Evolutionary conservation across 768 basidiomycete genomes (phyloP).

Genomic region (Tremella fuciformis): DNA sequence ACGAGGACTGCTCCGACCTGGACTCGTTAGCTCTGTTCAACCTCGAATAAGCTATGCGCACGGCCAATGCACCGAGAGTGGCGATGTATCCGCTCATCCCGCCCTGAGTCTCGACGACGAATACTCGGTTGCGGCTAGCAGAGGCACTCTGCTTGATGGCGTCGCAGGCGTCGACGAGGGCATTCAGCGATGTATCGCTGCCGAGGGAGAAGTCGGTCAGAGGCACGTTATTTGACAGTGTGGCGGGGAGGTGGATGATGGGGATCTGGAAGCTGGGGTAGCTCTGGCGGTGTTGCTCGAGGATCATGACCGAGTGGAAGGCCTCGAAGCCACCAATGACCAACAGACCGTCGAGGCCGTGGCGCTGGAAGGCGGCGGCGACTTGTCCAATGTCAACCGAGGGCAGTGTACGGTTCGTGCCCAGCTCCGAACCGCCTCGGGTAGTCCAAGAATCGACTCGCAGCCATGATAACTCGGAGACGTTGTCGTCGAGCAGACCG

Average conservation of each 20-base stretch:
- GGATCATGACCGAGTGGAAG: slow-evolving; percentile 70
- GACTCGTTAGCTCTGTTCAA: not conserved
- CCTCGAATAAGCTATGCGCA: slow-evolving; percentile 54
- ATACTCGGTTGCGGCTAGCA: slow-evolving; percentile 91
- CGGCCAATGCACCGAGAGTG: slow-evolving; percentile 90
- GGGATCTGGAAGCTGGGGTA: slow-evolving; percentile 95
- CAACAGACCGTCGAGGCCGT: slow-evolving; percentile 71
- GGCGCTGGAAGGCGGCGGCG: slow-evolving; percentile 86
- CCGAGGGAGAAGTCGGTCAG: slow-evolving; percentile 94
- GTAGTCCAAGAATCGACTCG: slow-evolving; percentile 95
- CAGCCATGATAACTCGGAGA: slow-evolving; percentile 87
- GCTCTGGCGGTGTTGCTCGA: slow-evolving; percentile 73
- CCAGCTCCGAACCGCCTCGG: slow-evolving; percentile 94
- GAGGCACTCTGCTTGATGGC: slow-evolving; percentile 98
- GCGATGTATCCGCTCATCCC: slow-evolving; percentile 95
- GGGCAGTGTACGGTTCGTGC: slow-evolving; percentile 88
- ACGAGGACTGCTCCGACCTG: slow-evolving; percentile 88
- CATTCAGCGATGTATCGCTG: slow-evolving; percentile 95
- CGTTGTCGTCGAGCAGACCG: slow-evolving; percentile 83
- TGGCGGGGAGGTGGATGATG: slow-evolving; percentile 92
- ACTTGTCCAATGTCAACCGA: slow-evolving; percentile 80
- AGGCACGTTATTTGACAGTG: slow-evolving; percentile 97
- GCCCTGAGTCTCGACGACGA: slow-evolving; percentile 97
- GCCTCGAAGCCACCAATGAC: slow-evolving; percentile 97
- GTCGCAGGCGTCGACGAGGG: slow-evolving; percentile 94